Evolutionary conservation across 139 green algal species (phyloP).

Genomic region (Ulvella scutata): DNA sequence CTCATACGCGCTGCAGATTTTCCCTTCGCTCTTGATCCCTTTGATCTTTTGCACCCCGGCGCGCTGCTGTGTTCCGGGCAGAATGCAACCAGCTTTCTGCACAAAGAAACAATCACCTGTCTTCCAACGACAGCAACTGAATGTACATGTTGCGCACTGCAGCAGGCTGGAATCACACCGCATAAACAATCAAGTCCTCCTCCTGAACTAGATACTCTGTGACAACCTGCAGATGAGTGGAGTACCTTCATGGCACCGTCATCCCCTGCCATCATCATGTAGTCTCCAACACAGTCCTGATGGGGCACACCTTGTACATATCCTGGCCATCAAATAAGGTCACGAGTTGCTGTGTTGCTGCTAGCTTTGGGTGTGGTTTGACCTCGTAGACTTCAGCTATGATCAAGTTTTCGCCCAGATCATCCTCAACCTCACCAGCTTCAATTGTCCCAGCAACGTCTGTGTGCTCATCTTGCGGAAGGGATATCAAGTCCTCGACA

Average conservation of each 20-base stretch:
- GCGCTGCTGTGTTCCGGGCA: not conserved
- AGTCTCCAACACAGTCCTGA: no score
- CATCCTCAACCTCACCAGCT: not conserved
- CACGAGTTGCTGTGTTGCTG: not conserved
- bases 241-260: no score
- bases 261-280: no score
- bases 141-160: not conserved
- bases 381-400: not conserved
- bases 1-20: not conserved
- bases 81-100: not conserved
- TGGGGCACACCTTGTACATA: not conserved
- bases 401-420: not conserved
- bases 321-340: not conserved
- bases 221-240: constrained; percentile 1
- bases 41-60: not conserved
- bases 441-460: not conserved
- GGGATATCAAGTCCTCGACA: no score
- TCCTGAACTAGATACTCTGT: not conserved
- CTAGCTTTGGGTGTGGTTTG: not conserved
- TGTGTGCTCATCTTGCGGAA: no score
- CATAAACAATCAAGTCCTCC: not conserved
- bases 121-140: not conserved
- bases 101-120: not conserved
- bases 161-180: not conserved
- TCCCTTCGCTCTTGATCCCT: not conserved